These are phyloP conservation scores for Aspergillus texensis DNA, from an alignment of 2,329 filamentous ascomycete genomes.

Conservation along the genomic window DNA sequence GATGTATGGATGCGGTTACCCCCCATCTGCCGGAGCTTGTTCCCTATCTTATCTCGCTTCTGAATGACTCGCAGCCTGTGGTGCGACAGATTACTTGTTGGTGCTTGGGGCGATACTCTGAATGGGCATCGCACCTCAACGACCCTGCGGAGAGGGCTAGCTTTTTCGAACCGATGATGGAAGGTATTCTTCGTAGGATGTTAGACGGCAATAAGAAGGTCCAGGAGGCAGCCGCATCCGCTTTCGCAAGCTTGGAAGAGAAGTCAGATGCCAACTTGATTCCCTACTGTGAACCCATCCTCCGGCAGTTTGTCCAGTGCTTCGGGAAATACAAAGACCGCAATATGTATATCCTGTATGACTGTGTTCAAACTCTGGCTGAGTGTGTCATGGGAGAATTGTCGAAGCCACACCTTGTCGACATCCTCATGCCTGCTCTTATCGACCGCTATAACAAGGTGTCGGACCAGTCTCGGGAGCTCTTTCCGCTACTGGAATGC, in stretches of 20 bases:
- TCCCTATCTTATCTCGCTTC: conserved; percentile 82
- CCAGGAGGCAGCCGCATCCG: conserved; percentile 92
- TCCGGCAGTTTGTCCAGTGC: conserved; percentile 88
- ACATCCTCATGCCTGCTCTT: conserved; percentile 88
- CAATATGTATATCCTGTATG: conserved; percentile 98
- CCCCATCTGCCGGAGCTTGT: conserved; percentile 90
- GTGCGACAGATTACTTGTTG: conserved; percentile 97
- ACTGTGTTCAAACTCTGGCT: conserved; percentile 95
- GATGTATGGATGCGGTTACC: conserved; percentile 85
- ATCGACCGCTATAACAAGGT: conserved; percentile 87
- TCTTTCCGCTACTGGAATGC: conserved; percentile 95
- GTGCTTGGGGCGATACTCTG: conserved; percentile 91
- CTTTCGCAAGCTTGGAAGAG: conserved; percentile 94
- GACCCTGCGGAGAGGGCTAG: conserved; percentile 68
- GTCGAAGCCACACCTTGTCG: conserved; percentile 77
- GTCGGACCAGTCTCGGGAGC: conserved; percentile 83
- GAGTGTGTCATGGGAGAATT: conserved; percentile 85
- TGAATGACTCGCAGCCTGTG: conserved; percentile 83
- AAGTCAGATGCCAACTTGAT: conserved; percentile 80
- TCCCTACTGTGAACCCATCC: conserved; percentile 86
- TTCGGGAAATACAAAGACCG: conserved; percentile 96
- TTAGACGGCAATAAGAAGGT: conserved; percentile 97
- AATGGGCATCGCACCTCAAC: conserved; percentile 80
- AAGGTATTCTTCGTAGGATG: conserved; percentile 92
- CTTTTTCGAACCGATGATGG: conserved; percentile 96